These are phyloP conservation scores for Mycena epipterygia DNA, from an alignment of 768 basidiomycete species.

Conservation along the genomic window DNA sequence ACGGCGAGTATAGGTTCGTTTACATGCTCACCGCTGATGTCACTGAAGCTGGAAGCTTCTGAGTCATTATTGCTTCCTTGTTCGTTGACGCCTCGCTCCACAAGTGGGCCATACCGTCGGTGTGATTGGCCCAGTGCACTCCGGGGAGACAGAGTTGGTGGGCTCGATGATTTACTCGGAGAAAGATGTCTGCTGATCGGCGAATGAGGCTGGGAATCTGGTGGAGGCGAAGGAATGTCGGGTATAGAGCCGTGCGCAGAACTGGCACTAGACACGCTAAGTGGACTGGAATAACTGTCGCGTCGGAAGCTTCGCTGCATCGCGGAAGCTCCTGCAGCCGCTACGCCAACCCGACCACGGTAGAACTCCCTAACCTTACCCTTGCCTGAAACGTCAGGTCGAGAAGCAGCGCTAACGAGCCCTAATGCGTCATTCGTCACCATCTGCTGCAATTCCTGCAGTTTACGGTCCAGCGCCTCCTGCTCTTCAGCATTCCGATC, in stretches of 20 bases:
- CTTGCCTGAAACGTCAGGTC: slow-evolving; percentile 37
- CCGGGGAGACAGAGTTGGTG: slow-evolving; percentile 68
- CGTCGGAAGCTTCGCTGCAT: slow-evolving; percentile 51
- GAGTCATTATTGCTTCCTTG: slow-evolving; percentile 77
- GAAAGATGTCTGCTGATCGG: slow-evolving; percentile 67
- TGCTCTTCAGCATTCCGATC: slow-evolving; percentile 78
- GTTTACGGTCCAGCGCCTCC: slow-evolving; percentile 74
- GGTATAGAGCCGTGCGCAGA: slow-evolving; percentile 86
- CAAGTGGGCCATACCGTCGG: slow-evolving; percentile 60
- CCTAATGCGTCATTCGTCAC: slow-evolving; percentile 84
- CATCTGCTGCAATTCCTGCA: slow-evolving; percentile 76
- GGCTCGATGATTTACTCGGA: slow-evolving; percentile 71
- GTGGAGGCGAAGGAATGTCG: slow-evolving; percentile 81
- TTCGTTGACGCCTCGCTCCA: slow-evolving; percentile 61
- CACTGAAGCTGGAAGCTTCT: slow-evolving; percentile 87
- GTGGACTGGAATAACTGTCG: slow-evolving; percentile 64
- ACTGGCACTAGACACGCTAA: slow-evolving; percentile 80
- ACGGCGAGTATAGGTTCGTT: neutral
- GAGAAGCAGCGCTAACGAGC: slow-evolving; percentile 63
- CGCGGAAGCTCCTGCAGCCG: slow-evolving; percentile 46
- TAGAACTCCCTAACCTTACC: slow-evolving; percentile 57
- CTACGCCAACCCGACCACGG: slow-evolving; percentile 57
- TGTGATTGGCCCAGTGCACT: slow-evolving; percentile 67
- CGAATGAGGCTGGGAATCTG: slow-evolving; percentile 67
- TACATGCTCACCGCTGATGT: slow-evolving; percentile 75